A percentile compares a stretch with the other conserved stretches of the same genome.
Evolutionary conservation across 1,284 basidiomycete species (phyloP).

Genomic region (Bondarzewia mesenterica): DNA sequence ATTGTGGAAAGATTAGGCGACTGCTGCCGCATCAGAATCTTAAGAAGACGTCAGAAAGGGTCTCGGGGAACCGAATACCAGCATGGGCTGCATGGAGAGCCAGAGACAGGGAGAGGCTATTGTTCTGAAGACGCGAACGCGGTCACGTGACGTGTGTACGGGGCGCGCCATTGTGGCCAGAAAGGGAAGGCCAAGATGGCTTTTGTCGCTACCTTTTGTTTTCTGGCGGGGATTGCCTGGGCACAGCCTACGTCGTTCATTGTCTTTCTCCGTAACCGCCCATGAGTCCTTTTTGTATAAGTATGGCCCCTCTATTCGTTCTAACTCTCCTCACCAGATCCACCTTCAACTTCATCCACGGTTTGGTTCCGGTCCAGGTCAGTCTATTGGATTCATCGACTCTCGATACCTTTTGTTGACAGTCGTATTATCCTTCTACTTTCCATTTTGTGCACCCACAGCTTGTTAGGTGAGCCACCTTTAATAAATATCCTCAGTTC

Average conservation of each 20-base stretch:
- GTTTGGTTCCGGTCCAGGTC: slow-evolving; percentile 1
- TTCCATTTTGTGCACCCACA: slow-evolving; percentile 16
- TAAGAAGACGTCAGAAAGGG: not conserved
- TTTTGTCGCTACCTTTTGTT: slow-evolving; percentile 22
- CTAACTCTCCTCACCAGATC: slow-evolving; percentile 23
- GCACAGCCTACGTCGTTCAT: slow-evolving; percentile 18
- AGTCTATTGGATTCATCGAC: not conserved
- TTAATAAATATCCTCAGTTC: too few relatives aligned
- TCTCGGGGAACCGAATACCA: too few relatives aligned
- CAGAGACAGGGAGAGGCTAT: too few relatives aligned
- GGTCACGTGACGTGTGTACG: slow-evolving; percentile 8
- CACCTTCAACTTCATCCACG: slow-evolving; percentile 10
- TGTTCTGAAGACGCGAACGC: slow-evolving; percentile 4
- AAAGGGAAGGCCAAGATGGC: slow-evolving; percentile 17
- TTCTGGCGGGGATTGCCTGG: slow-evolving; percentile 15
- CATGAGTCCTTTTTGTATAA: slow-evolving; percentile 21
- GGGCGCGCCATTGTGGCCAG: slow-evolving; percentile 18
- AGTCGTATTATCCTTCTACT: slow-evolving; percentile 13
- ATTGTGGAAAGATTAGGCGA: not conserved
- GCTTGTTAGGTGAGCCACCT: slow-evolving; percentile 23
- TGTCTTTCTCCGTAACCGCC: slow-evolving; percentile 23
- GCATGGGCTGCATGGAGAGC: too few relatives aligned
- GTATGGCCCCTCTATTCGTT: slow-evolving; percentile 13
- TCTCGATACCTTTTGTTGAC: not conserved
- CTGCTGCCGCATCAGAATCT: not conserved